phyloP scores from a whole-genome alignment of 78 protist genomes.

The Blattamonas nauphoetae region DNA sequence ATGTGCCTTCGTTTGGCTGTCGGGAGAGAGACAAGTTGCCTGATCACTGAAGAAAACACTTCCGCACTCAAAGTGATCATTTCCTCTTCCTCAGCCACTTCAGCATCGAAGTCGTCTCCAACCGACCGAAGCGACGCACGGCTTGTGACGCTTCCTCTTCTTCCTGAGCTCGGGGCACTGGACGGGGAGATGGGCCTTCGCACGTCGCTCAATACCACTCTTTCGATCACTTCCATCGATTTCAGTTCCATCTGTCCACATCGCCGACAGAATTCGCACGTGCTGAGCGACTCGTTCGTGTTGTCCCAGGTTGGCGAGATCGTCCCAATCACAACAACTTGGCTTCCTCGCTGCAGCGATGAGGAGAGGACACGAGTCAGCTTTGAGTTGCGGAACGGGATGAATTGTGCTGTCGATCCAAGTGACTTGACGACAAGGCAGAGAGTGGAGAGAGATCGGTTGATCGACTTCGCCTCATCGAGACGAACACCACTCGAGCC shows the following conservation, averaged over 20 bases:
- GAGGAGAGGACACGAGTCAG: not conserved
- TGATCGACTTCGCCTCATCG: not conserved
- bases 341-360: not conserved
- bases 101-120: too few relatives aligned
- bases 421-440: not conserved
- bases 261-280: not conserved
- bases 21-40: too few relatives aligned
- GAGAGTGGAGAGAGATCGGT: not conserved
- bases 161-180: too few relatives aligned
- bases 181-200: too few relatives aligned
- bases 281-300: not conserved
- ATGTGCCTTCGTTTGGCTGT: too few relatives aligned
- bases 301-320: not conserved
- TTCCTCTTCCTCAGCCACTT: too few relatives aligned
- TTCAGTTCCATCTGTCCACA: not conserved
- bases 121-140: too few relatives aligned
- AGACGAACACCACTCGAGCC: not conserved
- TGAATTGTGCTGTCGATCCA: not conserved
- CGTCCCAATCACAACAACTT: not conserved
- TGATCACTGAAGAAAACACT: too few relatives aligned
- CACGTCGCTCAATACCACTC: too few relatives aligned
- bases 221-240: not conserved
- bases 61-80: too few relatives aligned
- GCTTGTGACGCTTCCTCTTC: too few relatives aligned
- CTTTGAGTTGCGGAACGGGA: slow-evolving; percentile 7